Percentiles rank a stretch among this genome's conserved stretches.
phyloP scores from a whole-genome alignment of 176 grass and related monocot species.

The Saccharum spontaneum region DNA sequence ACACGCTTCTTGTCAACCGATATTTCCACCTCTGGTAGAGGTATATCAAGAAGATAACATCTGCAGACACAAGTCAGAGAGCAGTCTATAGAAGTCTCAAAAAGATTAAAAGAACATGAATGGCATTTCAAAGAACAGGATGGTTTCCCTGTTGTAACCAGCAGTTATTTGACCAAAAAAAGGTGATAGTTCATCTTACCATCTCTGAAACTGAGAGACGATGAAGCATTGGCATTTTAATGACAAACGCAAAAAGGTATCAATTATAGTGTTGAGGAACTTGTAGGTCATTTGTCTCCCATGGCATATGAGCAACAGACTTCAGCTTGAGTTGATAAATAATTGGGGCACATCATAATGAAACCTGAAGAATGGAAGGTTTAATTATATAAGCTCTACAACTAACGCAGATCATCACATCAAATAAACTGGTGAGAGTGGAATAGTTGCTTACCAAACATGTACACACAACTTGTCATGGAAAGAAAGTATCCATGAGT shows the following conservation, averaged over 20 bases:
- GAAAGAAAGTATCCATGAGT: conserved; percentile 99
- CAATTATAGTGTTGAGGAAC: conserved; percentile 99
- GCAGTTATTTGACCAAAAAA: neutral
- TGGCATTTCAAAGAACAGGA: neutral
- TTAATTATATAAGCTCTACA: conserved; percentile 14
- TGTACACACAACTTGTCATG: conserved; percentile 96
- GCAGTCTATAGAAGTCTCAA: neutral
- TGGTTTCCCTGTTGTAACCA: neutral
- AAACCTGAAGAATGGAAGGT: conserved; percentile 64
- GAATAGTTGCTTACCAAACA: conserved; percentile 82
- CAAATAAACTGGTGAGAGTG: neutral
- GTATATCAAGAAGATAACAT: conserved; percentile 99
- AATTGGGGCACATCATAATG: conserved; percentile 99
- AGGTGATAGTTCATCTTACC: conserved; percentile 54
- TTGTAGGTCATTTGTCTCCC: conserved; percentile 99
- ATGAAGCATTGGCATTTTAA: conserved; percentile 98
- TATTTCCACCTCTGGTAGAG: conserved; percentile 96
- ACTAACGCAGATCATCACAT: neutral
- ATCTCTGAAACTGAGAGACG: conserved; percentile 97
- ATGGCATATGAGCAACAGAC: conserved; percentile 96
- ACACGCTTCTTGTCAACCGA: conserved; percentile 90
- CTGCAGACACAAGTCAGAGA: conserved; percentile 45
- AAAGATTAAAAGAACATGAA: neutral
- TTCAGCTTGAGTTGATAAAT: conserved; percentile 98
- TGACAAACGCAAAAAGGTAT: conserved; percentile 98